These are phyloP conservation scores for Candida frijolesensis DNA, from an alignment of 1,139 yeast species.

Conservation along the genomic window DNA sequence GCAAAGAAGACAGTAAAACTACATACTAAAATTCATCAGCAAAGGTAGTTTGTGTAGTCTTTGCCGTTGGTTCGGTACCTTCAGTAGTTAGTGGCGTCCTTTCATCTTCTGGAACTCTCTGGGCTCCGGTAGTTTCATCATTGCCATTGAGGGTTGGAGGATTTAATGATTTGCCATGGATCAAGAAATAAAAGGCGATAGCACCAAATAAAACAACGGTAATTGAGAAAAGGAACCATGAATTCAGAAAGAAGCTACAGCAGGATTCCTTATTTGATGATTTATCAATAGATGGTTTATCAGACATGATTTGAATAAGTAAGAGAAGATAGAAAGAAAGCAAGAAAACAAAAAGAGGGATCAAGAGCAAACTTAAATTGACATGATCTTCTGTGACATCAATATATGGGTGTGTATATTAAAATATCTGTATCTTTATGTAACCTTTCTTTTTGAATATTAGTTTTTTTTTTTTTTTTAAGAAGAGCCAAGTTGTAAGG, in stretches of 20 bases:
- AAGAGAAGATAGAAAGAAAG: neutral
- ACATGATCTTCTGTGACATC: too few species aligned
- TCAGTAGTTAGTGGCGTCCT: neutral
- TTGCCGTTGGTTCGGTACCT: neutral
- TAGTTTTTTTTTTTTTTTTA: neutral
- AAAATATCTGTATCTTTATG: conserved; percentile 2
- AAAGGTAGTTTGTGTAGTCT: neutral
- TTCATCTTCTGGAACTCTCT: neutral
- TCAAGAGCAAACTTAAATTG: neutral
- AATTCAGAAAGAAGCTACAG: neutral
- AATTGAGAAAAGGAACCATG: neutral
- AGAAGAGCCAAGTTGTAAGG: neutral
- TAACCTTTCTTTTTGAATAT: neutral
- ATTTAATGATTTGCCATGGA: neutral
- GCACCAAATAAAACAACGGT: neutral
- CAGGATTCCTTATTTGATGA: neutral
- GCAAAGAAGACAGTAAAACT: too few species aligned
- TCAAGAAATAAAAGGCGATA: neutral
- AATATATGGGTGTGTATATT: neutral
- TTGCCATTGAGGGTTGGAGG: neutral
- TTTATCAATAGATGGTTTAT: neutral
- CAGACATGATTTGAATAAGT: neutral
- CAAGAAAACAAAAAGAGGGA: neutral
- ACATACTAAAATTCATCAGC: too few species aligned
- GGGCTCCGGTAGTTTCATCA: neutral